Conservation (phyloP, 441 rosid species). For the Pelargonium myrrhifolium region DNA sequence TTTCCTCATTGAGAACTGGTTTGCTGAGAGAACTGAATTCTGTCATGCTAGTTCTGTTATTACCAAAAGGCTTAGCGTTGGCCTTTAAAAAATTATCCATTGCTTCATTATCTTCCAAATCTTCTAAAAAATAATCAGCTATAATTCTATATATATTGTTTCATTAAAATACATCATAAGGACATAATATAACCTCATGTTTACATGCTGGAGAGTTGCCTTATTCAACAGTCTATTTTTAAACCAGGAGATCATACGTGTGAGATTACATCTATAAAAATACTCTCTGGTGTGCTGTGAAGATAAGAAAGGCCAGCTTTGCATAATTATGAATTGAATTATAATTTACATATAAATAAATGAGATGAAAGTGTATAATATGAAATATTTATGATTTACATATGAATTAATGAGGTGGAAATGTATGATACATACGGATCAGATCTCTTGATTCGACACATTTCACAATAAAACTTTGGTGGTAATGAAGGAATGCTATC, state of each 20-base stretch:
- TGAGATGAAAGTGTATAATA: slow-evolving; percentile 1
- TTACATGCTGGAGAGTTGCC: too few species aligned
- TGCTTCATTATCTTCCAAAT: too few species aligned
- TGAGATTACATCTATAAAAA: not conserved
- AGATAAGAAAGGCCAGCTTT: not conserved
- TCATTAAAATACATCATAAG: too few species aligned
- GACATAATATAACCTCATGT: too few species aligned
- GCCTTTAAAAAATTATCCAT: too few species aligned
- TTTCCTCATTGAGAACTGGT: slow-evolving; percentile 1
- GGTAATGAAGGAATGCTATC: slow-evolving; percentile 18
- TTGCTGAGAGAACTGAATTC: not conserved
- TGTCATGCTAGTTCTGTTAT: not conserved
- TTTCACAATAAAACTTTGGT: slow-evolving; percentile 20
- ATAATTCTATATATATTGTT: too few species aligned
- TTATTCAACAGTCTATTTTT: not conserved
- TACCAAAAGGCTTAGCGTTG: not conserved
- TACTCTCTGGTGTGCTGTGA: not conserved
- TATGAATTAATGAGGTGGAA: not conserved
- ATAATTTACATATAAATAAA: not conserved
- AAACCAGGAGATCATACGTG: not conserved
- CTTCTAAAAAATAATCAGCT: too few species aligned
- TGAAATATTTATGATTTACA: not conserved
- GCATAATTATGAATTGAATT: not conserved
- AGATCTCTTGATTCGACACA: slow-evolving; percentile 23
- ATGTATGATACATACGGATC: slow-evolving; percentile 26